phyloP scores from a whole-genome alignment of 148 eudicot species.

The Polygonum maritimum region DNA sequence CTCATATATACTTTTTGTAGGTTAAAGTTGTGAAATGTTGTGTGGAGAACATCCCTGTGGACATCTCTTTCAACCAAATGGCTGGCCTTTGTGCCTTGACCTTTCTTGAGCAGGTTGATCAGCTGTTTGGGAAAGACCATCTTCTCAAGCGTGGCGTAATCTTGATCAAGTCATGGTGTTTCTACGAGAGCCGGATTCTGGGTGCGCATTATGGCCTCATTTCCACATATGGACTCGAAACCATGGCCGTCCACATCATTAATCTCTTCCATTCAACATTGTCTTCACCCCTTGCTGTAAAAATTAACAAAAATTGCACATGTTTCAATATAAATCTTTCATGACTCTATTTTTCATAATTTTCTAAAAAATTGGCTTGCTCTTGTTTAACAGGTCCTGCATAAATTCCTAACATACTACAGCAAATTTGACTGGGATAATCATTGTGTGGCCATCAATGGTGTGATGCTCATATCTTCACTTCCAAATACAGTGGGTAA shows the following conservation, averaged over 20 bases:
- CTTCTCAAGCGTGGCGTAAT: constrained; percentile 49
- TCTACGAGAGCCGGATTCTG: constrained; percentile 47
- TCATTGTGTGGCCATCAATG: constrained; percentile 30
- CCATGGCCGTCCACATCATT: constrained; percentile 38
- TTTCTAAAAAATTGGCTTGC: neutral
- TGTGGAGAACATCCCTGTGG: constrained; percentile 33
- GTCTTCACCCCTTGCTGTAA: constrained; percentile 36
- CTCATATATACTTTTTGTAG: constrained; percentile 7
- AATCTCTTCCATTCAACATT: constrained; percentile 31
- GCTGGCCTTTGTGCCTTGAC: constrained; percentile 33
- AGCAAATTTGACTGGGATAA: constrained; percentile 44
- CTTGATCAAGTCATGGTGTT: constrained; percentile 58
- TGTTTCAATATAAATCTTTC: neutral
- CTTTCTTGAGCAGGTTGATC: constrained; percentile 54
- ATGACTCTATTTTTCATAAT: neutral
- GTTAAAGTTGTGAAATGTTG: constrained; percentile 40
- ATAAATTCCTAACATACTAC: constrained; percentile 39
- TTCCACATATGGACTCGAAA: constrained; percentile 53
- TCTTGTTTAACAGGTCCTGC: constrained; percentile 30
- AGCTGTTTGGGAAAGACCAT: constrained; percentile 32
- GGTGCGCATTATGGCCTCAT: constrained; percentile 46
- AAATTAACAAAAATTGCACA: no score
- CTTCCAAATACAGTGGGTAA: constrained; percentile 39
- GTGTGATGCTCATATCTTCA: constrained; percentile 26
- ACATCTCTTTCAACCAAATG: constrained; percentile 48